A percentile compares a stretch with the other conserved stretches of the same genome.
Conservation (phyloP, 345 rosid species). For the Tarenaya hassleriana region DNA sequence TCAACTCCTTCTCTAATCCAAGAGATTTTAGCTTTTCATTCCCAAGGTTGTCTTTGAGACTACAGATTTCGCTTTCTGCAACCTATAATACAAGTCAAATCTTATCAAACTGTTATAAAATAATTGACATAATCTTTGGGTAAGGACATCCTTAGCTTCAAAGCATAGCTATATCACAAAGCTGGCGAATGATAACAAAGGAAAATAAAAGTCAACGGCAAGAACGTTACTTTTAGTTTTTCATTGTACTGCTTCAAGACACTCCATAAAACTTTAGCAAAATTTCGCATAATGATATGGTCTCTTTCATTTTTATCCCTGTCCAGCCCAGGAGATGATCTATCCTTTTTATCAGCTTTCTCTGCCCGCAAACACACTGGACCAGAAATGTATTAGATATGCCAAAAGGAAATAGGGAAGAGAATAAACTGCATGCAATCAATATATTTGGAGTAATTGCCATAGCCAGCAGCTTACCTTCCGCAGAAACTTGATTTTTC, state of each 20-base stretch:
- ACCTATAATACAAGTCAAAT: constrained; percentile 35
- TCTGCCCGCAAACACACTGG: constrained; percentile 26
- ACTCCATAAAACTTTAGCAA: constrained; percentile 72
- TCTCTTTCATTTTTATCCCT: constrained; percentile 36
- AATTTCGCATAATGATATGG: constrained; percentile 46
- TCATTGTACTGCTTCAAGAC: constrained; percentile 67
- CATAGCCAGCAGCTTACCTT: constrained; percentile 31
- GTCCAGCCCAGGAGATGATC: constrained; percentile 17
- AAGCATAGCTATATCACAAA: neutral
- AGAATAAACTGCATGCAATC: constrained; percentile 1
- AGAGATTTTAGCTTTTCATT: constrained; percentile 42
- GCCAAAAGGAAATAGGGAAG: constrained; percentile 5
- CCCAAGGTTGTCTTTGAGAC: constrained; percentile 42
- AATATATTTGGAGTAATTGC: constrained; percentile 3
- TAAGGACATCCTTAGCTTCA: neutral
- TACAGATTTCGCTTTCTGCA: constrained; percentile 52
- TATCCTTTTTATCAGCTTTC: constrained; percentile 19
- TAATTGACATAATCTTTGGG: neutral
- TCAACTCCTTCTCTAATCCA: constrained; percentile 51
- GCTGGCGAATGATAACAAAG: constrained; percentile 8
- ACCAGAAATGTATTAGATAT: constrained; percentile 16
- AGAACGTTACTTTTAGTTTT: constrained; percentile 53
- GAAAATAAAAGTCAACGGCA: neutral
- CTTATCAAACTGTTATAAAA: neutral
- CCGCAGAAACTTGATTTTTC: constrained; percentile 22